Evolutionary conservation across 2,329 filamentous ascomycete species (phyloP).

Genomic region (Fusarium pseudonygamai): DNA sequence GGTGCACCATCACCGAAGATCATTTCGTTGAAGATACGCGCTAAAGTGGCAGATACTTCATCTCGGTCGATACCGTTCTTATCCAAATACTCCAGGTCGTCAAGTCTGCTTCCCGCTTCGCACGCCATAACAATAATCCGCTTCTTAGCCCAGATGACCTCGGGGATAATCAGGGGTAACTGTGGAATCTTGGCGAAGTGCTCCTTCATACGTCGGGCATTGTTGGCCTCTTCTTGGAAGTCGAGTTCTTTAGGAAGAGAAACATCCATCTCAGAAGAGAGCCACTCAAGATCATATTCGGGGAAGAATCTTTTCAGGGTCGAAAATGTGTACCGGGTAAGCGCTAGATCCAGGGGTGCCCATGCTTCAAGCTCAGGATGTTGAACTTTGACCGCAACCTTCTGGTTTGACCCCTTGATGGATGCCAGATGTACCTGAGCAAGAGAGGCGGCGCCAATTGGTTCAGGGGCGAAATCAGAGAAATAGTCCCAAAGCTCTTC

Average conservation of each 20-base stretch:
- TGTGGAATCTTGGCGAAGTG: conserved; percentile 81
- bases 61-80: conserved; percentile 88
- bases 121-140: conserved; percentile 96
- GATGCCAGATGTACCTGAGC: conserved; percentile 94
- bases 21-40: conserved; percentile 98
- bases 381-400: conserved; percentile 96
- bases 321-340: conserved; percentile 90
- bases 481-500: conserved; percentile 83
- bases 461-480: conserved; percentile 79
- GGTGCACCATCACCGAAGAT: conserved; percentile 92
- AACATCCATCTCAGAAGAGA: conserved; percentile 90
- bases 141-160: conserved; percentile 88
- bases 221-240: conserved; percentile 85
- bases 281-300: conserved; percentile 96
- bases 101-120: conserved; percentile 84
- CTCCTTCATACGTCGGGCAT: conserved; percentile 80
- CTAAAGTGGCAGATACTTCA: conserved; percentile 90
- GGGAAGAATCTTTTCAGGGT: conserved; percentile 94
- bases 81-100: conserved; percentile 90
- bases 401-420: conserved; percentile 81
- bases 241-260: conserved; percentile 93
- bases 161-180: conserved; percentile 86
- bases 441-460: conserved; percentile 91
- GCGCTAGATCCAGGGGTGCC: conserved; percentile 84
- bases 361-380: conserved; percentile 91